A percentile compares a stretch with the other conserved stretches of the same genome.
Conservation (phyloP, 192 early-diverging fungal genomes). For the Mortierella claussenii region DNA sequence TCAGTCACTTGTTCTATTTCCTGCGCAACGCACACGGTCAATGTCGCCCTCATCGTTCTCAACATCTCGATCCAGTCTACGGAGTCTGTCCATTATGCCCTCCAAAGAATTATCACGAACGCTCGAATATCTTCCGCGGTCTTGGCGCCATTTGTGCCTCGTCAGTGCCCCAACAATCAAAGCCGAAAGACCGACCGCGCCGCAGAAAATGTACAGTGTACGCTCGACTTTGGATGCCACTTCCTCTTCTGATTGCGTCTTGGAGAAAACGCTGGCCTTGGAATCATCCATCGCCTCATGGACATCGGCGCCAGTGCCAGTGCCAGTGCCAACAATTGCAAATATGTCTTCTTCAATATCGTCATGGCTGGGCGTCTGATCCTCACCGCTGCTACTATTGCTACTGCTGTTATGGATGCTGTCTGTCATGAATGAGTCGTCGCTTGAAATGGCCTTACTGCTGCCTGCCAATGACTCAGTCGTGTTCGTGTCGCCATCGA, state of each 20-base stretch:
- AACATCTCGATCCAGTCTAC: too few relatives aligned
- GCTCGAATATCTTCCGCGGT: background rate
- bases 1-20: too few relatives aligned
- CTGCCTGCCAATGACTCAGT: background rate
- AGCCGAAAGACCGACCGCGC: conserved; percentile 11
- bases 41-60: too few relatives aligned
- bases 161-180: conserved; percentile 16
- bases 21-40: too few relatives aligned
- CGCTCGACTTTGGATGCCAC: background rate
- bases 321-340: background rate
- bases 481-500: background rate
- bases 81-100: too few relatives aligned
- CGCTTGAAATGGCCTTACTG: background rate
- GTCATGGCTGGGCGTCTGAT: background rate
- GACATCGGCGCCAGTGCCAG: too few relatives aligned
- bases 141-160: conserved; percentile 9
- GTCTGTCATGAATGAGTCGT: background rate
- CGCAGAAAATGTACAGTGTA: conserved; percentile 22
- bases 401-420: background rate
- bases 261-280: background rate
- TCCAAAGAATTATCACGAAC: too few relatives aligned
- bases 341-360: background rate
- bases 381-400: background rate
- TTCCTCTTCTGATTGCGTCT: conserved; percentile 3
- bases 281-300: too few relatives aligned